Conservation (phyloP, 2,329 filamentous ascomycete species). For the Fusarium oligoseptatum region DNA sequence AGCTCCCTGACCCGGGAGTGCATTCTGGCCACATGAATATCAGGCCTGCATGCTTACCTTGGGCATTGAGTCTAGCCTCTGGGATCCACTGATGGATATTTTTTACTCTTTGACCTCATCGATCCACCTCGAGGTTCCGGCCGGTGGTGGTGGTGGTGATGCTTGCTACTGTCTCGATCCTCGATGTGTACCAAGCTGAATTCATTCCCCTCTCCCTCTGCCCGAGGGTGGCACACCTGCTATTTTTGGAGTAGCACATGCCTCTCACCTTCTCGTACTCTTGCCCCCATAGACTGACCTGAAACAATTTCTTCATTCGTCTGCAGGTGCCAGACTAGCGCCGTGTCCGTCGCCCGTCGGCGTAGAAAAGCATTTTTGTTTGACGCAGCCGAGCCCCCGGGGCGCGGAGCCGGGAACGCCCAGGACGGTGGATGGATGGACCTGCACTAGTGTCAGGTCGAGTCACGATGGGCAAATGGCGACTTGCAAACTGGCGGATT, state of each 20-base stretch:
- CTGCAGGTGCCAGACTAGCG: constrained; percentile 44
- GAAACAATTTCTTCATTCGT: constrained; percentile 43
- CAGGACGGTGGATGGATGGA: constrained; percentile 44
- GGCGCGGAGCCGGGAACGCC: constrained; percentile 34
- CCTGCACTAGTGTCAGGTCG: constrained; percentile 46
- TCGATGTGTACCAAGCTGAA: neutral
- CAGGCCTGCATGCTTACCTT: constrained; percentile 2
- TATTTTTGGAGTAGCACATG: constrained; percentile 17
- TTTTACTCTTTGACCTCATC: neutral
- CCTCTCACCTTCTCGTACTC: constrained; percentile 20
- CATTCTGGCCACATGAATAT: neutral
- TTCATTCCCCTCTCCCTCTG: constrained; percentile 11
- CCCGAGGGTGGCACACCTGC: constrained; percentile 25
- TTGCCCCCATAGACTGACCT: constrained; percentile 39
- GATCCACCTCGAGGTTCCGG: neutral
- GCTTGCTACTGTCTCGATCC: constrained; percentile 9
- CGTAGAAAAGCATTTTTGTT: constrained; percentile 36
- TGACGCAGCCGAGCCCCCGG: constrained; percentile 37
- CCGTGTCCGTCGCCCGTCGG: constrained; percentile 21
- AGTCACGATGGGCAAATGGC: constrained; percentile 36
- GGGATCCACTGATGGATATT: constrained; percentile 2
- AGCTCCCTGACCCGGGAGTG: neutral
- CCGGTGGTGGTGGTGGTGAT: constrained; percentile 1
- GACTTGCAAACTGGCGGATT: constrained; percentile 31
- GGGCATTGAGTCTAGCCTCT: constrained; percentile 12